Evolutionary conservation across 2,329 filamentous ascomycete genomes (phyloP), one percentile per base, ranked within the genome.

Genomic region (Phoma herbarum): DNA sequence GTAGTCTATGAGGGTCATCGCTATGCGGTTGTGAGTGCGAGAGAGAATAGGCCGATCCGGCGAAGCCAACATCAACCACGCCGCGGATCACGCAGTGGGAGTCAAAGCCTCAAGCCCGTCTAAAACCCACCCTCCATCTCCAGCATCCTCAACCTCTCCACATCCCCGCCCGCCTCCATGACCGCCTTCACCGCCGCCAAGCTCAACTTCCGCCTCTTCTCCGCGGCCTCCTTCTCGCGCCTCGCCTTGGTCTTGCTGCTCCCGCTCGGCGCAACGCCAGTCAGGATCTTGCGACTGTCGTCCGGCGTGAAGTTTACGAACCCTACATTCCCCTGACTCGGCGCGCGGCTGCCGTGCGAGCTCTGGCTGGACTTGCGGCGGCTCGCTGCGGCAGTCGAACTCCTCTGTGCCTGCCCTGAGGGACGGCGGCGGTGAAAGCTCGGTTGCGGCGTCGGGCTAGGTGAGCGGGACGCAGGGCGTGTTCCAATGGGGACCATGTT

Each of bases 161-260:
- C 55, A 74, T 93, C 88, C 2, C 90, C 91, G 1, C 90, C 90
- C 0, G 88, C 90, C 11, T 88, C 89, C 54, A 85, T 81, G 0
- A 93, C 86, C 9, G 88, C 89, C 75, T 86, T 86, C 62, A 89
- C 78, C 28, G 90, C 88, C 8, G 87, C 87, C 75, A 91, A 86
- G 69, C 85, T 88, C 54, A 93, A 73, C 73, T 85, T 84, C 66
- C 88, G 80, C 68, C 91, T 83, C 77, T 89, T 88, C 72, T 97
- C 94, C 52, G 85, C 83, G 1, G 92, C 92, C 80, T 97, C 94
- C 75, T 92, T 90, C 77, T 98, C 94, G 49, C 95, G 82, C 54
- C 93, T 82, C n/a, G 92, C 92, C 75, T 97, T 97, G 9, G 95
- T 98, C 85, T 98, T 98, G 66, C 87, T 91, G 67, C 89, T 93